Evolutionary conservation across 140 eudicot genomes (phyloP).

Genomic region (Ambrosia hybrid): DNA sequence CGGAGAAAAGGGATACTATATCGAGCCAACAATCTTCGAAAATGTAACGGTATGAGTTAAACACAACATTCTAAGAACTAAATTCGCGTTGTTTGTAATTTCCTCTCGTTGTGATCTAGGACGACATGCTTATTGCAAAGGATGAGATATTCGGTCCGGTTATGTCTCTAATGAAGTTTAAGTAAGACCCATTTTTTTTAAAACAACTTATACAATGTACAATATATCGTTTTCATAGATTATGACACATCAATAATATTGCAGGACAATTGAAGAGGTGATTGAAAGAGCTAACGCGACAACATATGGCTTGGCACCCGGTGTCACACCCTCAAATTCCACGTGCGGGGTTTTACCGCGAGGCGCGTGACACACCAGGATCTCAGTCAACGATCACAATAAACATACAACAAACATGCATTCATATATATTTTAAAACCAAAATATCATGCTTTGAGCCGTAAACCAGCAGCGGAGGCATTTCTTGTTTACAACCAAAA

Average conservation of each 20-base stretch:
- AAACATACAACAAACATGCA: too few species aligned
- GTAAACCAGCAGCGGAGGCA: too few species aligned
- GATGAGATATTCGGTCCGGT: conserved; percentile 66
- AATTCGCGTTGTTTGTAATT: background rate
- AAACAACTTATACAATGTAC: background rate
- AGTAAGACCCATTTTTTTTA: conserved; percentile 29
- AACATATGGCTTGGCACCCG: conserved; percentile 53
- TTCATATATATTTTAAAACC: too few species aligned
- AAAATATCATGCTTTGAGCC: too few species aligned
- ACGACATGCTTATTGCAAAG: conserved; percentile 47
- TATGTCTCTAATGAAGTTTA: conserved; percentile 57
- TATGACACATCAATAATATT: background rate
- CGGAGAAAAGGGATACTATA: conserved; percentile 55
- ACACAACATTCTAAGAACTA: background rate
- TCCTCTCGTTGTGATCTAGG: conserved; percentile 24
- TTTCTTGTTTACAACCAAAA: too few species aligned
- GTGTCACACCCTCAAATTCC: too few species aligned
- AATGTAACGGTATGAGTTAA: conserved; percentile 48
- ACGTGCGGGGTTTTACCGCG: too few species aligned
- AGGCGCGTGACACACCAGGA: too few species aligned
- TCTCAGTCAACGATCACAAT: too few species aligned
- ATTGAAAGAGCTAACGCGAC: conserved; percentile 48
- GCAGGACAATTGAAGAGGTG: conserved; percentile 53
- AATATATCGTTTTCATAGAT: background rate
- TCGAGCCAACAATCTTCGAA: conserved; percentile 64